Conservation (phyloP, 2,329 filamentous ascomycete genomes). For the Fusarium pininemorale region DNA sequence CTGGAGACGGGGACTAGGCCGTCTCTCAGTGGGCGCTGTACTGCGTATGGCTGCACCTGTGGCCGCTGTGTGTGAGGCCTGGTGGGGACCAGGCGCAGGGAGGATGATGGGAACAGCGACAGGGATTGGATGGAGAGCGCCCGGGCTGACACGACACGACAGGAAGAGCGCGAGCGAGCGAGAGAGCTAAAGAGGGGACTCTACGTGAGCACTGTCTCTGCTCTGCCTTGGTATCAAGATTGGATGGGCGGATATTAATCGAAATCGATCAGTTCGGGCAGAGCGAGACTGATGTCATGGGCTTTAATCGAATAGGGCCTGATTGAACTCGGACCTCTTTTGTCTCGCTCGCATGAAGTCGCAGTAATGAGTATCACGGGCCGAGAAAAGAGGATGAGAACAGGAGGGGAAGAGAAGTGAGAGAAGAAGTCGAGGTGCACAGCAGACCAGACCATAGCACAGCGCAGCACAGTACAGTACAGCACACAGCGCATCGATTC, state of each 20-base stretch:
- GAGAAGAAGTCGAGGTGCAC: neutral
- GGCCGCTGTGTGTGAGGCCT: slow-evolving; percentile 38
- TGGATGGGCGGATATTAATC: slow-evolving; percentile 11
- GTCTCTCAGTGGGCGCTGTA: slow-evolving; percentile 12
- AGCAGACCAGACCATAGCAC: neutral
- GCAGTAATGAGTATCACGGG: neutral
- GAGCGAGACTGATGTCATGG: slow-evolving; percentile 24
- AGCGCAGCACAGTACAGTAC: neutral
- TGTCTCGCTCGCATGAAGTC: neutral
- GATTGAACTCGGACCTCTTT: neutral
- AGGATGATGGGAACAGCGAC: slow-evolving; percentile 38
- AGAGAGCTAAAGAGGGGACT: slow-evolving; percentile 10
- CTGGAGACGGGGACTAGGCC: slow-evolving; percentile 10
- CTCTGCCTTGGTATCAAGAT: slow-evolving; percentile 16
- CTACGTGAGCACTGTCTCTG: slow-evolving; percentile 23
- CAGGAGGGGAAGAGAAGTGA: slow-evolving; percentile 7
- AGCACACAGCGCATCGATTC: neutral
- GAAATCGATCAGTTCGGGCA: slow-evolving; percentile 17
- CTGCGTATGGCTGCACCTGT: slow-evolving; percentile 3
- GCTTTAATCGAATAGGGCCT: neutral
- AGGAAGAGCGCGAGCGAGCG: slow-evolving; percentile 5
- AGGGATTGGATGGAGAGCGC: slow-evolving; percentile 46
- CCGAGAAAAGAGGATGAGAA: neutral
- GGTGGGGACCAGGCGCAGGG: slow-evolving; percentile 38
- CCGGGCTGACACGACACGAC: slow-evolving; percentile 46